Conservation (phyloP, 257 asterid species). For the Solanum lignicaule region DNA sequence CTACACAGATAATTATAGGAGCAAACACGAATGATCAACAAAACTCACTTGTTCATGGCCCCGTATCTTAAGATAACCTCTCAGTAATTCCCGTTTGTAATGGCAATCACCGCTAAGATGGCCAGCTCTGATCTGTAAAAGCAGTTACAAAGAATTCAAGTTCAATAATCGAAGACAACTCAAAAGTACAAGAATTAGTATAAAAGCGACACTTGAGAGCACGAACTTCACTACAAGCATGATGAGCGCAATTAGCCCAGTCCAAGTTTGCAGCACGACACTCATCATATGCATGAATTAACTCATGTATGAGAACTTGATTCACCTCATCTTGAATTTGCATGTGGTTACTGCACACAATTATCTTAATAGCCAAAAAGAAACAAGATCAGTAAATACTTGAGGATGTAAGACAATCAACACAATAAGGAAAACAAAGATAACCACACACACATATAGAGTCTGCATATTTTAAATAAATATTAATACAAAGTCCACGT, state of each 20-base stretch:
- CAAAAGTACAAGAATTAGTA: not conserved
- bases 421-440: not conserved
- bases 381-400: not conserved
- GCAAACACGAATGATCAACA: not conserved
- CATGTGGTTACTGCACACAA: conserved; percentile 68
- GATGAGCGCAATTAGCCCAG: conserved; percentile 86
- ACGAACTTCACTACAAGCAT: conserved; percentile 81
- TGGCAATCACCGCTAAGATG: conserved; percentile 98
- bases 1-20: not conserved
- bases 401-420: not conserved
- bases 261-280: conserved; percentile 80
- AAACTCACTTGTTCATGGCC: conserved; percentile 74
- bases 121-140: conserved; percentile 64
- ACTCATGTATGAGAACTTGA: conserved; percentile 90
- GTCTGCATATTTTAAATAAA: not conserved
- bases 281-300: conserved; percentile 89
- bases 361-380: conserved; percentile 26
- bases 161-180: not conserved
- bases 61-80: conserved; percentile 53
- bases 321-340: conserved; percentile 73
- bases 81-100: conserved; percentile 74
- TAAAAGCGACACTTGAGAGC: not conserved
- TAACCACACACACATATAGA: not conserved
- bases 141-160: not conserved
- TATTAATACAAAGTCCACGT: not conserved